Conservation (phyloP, 345 rosid genomes). For the Eucalyptus sp. region DNA sequence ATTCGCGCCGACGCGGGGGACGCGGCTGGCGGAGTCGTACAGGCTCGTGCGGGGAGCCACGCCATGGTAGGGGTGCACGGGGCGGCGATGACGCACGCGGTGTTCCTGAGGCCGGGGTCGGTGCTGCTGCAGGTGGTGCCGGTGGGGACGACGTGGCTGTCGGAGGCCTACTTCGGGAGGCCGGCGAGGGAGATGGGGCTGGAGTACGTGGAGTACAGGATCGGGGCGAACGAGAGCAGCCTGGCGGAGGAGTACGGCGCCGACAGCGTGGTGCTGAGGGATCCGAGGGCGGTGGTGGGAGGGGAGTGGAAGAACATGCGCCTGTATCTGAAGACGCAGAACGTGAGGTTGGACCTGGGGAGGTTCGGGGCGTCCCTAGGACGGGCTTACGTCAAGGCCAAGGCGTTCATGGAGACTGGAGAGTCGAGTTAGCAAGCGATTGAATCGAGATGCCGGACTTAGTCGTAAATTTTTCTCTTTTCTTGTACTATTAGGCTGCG, state of each 20-base stretch:
- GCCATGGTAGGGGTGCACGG: slow-evolving; percentile 29
- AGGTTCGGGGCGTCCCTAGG: slow-evolving; percentile 30
- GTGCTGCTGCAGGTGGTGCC: slow-evolving; percentile 25
- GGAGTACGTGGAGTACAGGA: slow-evolving; percentile 13
- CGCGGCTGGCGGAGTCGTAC: not conserved
- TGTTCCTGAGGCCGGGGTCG: slow-evolving; percentile 8
- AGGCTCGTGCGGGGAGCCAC: slow-evolving; percentile 11
- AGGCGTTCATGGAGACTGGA: slow-evolving; percentile 15
- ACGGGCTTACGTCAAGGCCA: slow-evolving; percentile 22
- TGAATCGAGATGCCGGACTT: not conserved
- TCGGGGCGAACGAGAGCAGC: slow-evolving; percentile 16
- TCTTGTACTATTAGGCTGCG: not conserved
- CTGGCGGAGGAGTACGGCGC: slow-evolving; percentile 4
- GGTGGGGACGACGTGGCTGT: slow-evolving; percentile 10
- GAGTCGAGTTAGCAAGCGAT: not conserved
- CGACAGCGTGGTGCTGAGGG: not conserved
- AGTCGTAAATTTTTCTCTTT: not conserved
- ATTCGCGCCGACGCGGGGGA: not conserved
- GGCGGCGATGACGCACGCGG: slow-evolving; percentile 13
- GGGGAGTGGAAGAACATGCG: slow-evolving; percentile 10
- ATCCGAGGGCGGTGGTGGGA: slow-evolving; percentile 2
- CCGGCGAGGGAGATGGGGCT: slow-evolving; percentile 16
- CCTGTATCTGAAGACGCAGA: slow-evolving; percentile 27
- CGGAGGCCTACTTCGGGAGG: slow-evolving; percentile 3
- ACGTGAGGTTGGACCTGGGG: slow-evolving; percentile 28